Base-by-base conservation (phyloP, 2,329 filamentous ascomycete species). In the Clonostachys chloroleuca region DNA sequence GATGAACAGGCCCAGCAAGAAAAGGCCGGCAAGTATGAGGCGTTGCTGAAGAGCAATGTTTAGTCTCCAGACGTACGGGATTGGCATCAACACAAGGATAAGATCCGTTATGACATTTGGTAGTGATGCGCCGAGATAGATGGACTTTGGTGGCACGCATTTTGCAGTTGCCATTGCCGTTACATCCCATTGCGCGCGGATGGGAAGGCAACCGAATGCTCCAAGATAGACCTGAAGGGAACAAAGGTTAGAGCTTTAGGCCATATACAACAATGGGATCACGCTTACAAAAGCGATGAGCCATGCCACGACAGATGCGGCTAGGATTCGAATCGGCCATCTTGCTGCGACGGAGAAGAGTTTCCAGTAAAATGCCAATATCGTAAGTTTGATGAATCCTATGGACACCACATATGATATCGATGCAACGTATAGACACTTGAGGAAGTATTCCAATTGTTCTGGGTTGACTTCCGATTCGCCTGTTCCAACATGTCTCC, bases 181-280 rank as follows among this genome's bases (percentile, higher is more conserved):
- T 30, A 48, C 14, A 33, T 48, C 42, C 41, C 42, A 48, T 9
- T 34, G 34, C n/a, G 20, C 30, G 16, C 14, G 5, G 14, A 40
- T 41, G 30, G 46, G 46, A 14, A 40, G 34, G 30, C 46, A 48
- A 37, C 40, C 20, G 35, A 48, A 48, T 10, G 36, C 14, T n/a
- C 36, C 36, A 18, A 39, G 36, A 18, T 18, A 39, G 36, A 39
- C 14, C 36, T 39, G 36, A 8, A 30, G 24, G 9, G 8, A 10
- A n/a, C 36, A 18, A 2, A 8, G 4, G 3, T 39, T n/a, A 39
- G 36, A n/a, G 10, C 12, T n/a, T n/a, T 39, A 3, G 4, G 14
- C 7, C 10, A 4, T 4, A n/a, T n/a, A 8, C 7, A 12, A n/a
- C 10, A 39, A 18, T n/a, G 14, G 14, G 10, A 8, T n/a, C 5